These are phyloP conservation scores for Dunaliella primolecta DNA, from an alignment of 139 green algal genomes.

Conservation along the genomic window DNA sequence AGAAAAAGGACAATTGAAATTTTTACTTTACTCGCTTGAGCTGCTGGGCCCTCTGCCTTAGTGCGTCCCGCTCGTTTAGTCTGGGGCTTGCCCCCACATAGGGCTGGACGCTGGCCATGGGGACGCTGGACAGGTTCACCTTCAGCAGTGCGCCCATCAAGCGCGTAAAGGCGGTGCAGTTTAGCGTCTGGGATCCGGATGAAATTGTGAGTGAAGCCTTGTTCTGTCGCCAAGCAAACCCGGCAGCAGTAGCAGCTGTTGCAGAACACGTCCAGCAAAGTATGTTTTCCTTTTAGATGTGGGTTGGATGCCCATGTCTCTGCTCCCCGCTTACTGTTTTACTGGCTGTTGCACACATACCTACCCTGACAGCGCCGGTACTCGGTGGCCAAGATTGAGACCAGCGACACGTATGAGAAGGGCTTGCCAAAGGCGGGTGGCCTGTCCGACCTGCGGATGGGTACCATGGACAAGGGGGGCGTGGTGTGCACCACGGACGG, in stretches of 20 bases:
- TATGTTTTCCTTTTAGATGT: too few relatives aligned
- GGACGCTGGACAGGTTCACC: conserved; percentile 65
- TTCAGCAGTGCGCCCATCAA: conserved; percentile 69
- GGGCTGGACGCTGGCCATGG: conserved; percentile 2
- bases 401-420: conserved; percentile 86
- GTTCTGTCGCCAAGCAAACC: neutral
- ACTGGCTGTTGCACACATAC: neutral
- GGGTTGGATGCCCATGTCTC: too few relatives aligned
- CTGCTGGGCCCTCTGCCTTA: neutral
- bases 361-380: conserved; percentile 50
- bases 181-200: conserved; percentile 92
- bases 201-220: conserved; percentile 81
- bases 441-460: conserved; percentile 89
- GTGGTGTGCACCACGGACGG: conserved; percentile 81
- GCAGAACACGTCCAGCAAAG: too few relatives aligned
- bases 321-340: too few relatives aligned
- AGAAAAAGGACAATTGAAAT: neutral
- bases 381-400: conserved; percentile 84
- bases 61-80: neutral
- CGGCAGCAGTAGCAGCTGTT: too few relatives aligned
- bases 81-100: neutral
- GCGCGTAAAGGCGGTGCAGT: conserved; percentile 88
- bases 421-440: conserved; percentile 82
- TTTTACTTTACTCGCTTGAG: neutral
- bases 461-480: conserved; percentile 83